Percentiles rank a stretch among this genome's conserved stretches.
These are phyloP conservation scores for Combretum micranthum DNA, from an alignment of 345 rosid species.

Conservation along the genomic window DNA sequence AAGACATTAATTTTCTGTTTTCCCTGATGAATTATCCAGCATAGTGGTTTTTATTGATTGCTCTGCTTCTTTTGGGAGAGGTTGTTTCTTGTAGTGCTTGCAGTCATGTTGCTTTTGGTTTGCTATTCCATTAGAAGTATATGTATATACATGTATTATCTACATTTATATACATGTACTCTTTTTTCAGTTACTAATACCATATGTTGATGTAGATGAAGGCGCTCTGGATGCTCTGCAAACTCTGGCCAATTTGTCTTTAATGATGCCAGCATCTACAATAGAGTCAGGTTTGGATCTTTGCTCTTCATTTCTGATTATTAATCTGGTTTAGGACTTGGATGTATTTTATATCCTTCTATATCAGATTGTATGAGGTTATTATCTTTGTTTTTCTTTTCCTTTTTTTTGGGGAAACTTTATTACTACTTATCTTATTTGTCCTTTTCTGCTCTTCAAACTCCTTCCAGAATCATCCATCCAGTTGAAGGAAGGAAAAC, in stretches of 20 bases:
- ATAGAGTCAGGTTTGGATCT: conserved; percentile 62
- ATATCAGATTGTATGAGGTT: neutral
- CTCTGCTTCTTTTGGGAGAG: no score
- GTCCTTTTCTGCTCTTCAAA: neutral
- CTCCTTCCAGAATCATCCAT: conserved; percentile 46
- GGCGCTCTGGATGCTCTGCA: conserved; percentile 63
- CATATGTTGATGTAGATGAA: conserved; percentile 37
- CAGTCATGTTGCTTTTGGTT: no score
- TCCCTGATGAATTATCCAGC: no score
- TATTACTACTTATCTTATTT: conserved; percentile 1
- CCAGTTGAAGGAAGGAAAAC: conserved; percentile 62
- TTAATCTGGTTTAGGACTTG: neutral
- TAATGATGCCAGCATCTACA: conserved; percentile 40
- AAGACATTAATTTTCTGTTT: no score
- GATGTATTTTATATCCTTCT: no score
- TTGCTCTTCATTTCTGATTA: neutral
- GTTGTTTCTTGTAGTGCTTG: no score
- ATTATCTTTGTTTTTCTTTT: neutral
- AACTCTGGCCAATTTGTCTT: conserved; percentile 72
- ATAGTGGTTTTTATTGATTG: no score
- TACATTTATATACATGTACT: no score
- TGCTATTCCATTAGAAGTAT: no score
- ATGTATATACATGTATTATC: no score
- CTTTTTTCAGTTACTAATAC: no score
- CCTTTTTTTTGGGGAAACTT: neutral